Conservation (phyloP, 371 early-diverging fungal genomes). For the Mortierella sp. region DNA sequence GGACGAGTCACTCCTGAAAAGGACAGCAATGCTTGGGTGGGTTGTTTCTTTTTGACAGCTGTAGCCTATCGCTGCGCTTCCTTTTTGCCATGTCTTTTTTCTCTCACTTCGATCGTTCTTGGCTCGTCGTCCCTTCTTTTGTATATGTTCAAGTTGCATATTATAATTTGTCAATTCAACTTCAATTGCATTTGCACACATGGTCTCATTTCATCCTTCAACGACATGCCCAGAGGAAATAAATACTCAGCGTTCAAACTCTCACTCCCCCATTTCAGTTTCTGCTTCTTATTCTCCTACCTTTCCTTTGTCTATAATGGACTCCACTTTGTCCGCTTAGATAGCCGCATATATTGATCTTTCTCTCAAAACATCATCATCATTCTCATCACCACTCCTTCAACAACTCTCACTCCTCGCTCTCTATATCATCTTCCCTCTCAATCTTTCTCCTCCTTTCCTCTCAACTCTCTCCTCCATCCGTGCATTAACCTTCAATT, state of each 20-base stretch:
- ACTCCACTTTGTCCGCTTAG: neutral
- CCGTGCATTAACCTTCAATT: neutral
- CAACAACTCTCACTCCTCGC: neutral
- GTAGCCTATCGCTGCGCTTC: slow-evolving; percentile 11
- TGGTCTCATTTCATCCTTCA: too few relatives aligned
- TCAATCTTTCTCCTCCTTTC: neutral
- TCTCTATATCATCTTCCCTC: neutral
- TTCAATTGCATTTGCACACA: neutral
- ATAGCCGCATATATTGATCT: neutral
- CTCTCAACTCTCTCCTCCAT: neutral
- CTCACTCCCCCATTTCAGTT: neutral
- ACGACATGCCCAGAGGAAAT: neutral
- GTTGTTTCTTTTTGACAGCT: too few relatives aligned
- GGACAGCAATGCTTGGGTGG: slow-evolving; percentile 5
- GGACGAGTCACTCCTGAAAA: slow-evolving; percentile 15
- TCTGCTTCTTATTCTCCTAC: neutral
- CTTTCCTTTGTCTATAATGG: neutral
- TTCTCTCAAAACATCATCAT: too few relatives aligned
- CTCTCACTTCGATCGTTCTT: neutral
- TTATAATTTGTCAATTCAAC: neutral
- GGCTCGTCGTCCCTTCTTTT: neutral
- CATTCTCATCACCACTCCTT: neutral
- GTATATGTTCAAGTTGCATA: neutral
- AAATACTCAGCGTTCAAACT: neutral
- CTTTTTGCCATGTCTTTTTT: neutral